A percentile compares a stretch with the other conserved stretches of the same genome.
These are phyloP conservation scores for Globisporangium acanthophoron DNA, from an alignment of 352 stramenopile genomes.

Conservation along the genomic window DNA sequence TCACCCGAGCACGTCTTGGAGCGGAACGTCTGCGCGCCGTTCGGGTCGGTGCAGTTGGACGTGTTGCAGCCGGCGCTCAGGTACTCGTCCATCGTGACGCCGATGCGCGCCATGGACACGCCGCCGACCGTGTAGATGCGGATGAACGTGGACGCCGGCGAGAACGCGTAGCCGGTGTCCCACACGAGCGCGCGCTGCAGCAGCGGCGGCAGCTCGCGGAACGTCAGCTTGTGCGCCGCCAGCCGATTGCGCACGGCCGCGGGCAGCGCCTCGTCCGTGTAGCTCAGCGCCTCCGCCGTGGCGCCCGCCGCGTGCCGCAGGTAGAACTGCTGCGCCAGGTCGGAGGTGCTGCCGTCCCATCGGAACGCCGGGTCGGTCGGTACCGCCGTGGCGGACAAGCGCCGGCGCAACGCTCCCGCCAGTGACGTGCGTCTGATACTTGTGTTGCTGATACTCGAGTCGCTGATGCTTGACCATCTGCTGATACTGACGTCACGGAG, in stretches of 20 bases:
- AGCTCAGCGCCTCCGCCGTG: conserved; percentile 16
- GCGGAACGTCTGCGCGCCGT: conserved; percentile 5
- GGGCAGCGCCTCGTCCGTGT: conserved; percentile 12
- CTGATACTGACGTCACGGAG: not conserved
- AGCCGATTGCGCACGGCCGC: conserved; percentile 7
- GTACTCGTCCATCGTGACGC: conserved; percentile 20
- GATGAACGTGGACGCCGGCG: conserved; percentile 10
- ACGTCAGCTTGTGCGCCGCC: conserved; percentile 1
- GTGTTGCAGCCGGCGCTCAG: conserved; percentile 16
- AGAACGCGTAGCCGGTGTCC: conserved; percentile 30
- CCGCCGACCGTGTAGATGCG: conserved; percentile 20
- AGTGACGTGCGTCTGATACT: not conserved
- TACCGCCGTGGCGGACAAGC: conserved; percentile 2
- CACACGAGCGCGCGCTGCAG: conserved; percentile 34
- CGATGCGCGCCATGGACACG: conserved; percentile 19
- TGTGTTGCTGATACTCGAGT: not conserved
- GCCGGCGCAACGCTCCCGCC: conserved; percentile 1
- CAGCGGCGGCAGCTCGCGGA: conserved; percentile 14
- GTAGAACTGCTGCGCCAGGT: conserved; percentile 15
- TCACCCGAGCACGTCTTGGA: conserved; percentile 23
- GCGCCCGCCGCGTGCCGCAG: conserved; percentile 8
- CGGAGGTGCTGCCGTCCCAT: conserved; percentile 28
- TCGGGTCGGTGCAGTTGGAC: conserved; percentile 22
- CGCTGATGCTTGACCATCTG: too few relatives aligned
- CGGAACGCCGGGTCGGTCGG: conserved; percentile 15